Evolutionary conservation across 192 early-diverging fungal genomes (phyloP), one percentile per base, ranked within the genome.

Genomic region (Coemansia sp.): DNA sequence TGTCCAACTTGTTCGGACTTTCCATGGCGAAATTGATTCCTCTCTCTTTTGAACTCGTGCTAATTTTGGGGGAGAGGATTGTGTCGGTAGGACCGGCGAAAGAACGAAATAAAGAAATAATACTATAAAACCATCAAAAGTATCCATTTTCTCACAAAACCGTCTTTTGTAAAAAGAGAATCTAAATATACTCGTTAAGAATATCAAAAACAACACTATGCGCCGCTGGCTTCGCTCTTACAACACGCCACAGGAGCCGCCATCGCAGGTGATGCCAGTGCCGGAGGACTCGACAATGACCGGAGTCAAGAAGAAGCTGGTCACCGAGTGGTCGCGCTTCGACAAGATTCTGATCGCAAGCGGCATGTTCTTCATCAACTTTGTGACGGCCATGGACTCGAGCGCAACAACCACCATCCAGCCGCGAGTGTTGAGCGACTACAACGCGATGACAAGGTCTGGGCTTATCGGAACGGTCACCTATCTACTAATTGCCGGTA

Each of bases 241-340:
- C 59, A 61, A 61, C 47, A 61, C 45, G 6, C 45, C 45, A 22
- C 20, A 25, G 45, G 45, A 48, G 45, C 22, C 45, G 45, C 45
- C 45, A 8, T 48, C 45, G 23, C 45, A 48, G 45, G 23, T 25
- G 0, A 48, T 48, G 45, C 45, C 45, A 23, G 45, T 8, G 6
- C 45, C 23, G 20, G 22, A 48, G 45, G 45, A 77, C 38, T 57
- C 64, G 2, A 71, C 74, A 38, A 61, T 77, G 57, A 64, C 53
- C 8, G 74, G 74, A 7, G 74, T 77, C 68, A 71, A 71, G 65
- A 77, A 77, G 36, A 77, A 77, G 65, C 50, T 77, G 57, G 74
- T 71, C 3, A 71, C 75, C 17, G 65, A 68, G 55, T 72, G 69
- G 68, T 50, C 58, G 8, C 61, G 15, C 17, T 56, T 55, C 25